These are phyloP conservation scores for Penicillium maclennaniae DNA, from an alignment of 495 filamentous ascomycete species.

Conservation along the genomic window DNA sequence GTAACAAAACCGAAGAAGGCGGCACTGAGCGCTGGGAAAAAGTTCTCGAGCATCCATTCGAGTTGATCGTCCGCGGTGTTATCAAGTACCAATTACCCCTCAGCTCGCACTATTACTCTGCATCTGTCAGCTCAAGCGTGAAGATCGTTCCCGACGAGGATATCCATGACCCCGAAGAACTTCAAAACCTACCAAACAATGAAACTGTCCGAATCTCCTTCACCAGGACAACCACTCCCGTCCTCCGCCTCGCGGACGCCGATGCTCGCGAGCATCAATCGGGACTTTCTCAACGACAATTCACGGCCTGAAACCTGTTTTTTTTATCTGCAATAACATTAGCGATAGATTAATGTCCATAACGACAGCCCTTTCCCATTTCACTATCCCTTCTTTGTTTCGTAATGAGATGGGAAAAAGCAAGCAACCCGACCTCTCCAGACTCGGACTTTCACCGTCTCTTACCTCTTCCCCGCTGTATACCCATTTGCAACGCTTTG, in stretches of 20 bases:
- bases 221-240: slow-evolving; percentile 2
- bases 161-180: slow-evolving; percentile 19
- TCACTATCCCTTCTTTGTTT: slow-evolving; percentile 3
- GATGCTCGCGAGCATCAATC: slow-evolving; percentile 5
- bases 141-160: slow-evolving; percentile 49
- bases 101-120: slow-evolving; percentile 59
- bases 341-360: slow-evolving; percentile 31
- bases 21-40: slow-evolving; percentile 89
- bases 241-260: slow-evolving; percentile 7
- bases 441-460: background rate
- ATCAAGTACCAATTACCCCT: slow-evolving; percentile 87
- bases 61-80: slow-evolving; percentile 83
- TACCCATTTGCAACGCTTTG: slow-evolving; percentile 21
- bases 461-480: slow-evolving; percentile 14
- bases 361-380: slow-evolving; percentile 20
- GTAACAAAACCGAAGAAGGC: slow-evolving; percentile 82
- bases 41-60: slow-evolving; percentile 85
- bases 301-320: slow-evolving; percentile 23
- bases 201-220: slow-evolving; percentile 25
- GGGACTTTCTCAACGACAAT: slow-evolving; percentile 23
- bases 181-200: slow-evolving; percentile 19
- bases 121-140: slow-evolving; percentile 49
- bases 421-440: slow-evolving; percentile 5
- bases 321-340: slow-evolving; percentile 12
- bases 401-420: slow-evolving; percentile 17